A percentile compares a stretch with the other conserved stretches of the same genome.
Conservation (phyloP, 768 basidiomycete genomes). For the Kwoniella botswanensis region DNA sequence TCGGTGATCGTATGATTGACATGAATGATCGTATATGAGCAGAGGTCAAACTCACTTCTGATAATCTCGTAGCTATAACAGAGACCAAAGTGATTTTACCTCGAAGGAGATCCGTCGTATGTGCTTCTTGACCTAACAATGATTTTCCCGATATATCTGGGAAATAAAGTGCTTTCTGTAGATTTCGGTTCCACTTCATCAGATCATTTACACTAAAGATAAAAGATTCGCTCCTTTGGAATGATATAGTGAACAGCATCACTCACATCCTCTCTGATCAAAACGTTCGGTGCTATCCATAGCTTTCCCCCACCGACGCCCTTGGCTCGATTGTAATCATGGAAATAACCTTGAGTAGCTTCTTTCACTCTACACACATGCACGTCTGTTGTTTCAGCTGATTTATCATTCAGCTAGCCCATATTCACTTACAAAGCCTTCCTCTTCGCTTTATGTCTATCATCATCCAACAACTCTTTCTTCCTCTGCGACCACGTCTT, state of each 20-base stretch:
- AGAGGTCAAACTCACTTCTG: slow-evolving; percentile 67
- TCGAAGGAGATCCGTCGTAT: slow-evolving; percentile 77
- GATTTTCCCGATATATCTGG: slow-evolving; percentile 81
- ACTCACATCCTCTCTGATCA: slow-evolving; percentile 87
- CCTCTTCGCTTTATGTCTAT: slow-evolving; percentile 72
- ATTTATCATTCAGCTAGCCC: too few relatives aligned
- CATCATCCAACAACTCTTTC: slow-evolving; percentile 73
- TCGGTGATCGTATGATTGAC: too few relatives aligned
- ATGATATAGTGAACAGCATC: background rate
- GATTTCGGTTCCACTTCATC: background rate
- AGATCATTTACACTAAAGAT: background rate
- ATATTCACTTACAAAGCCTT: slow-evolving; percentile 57
- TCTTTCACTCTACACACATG: slow-evolving; percentile 61
- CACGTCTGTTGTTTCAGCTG: too few relatives aligned
- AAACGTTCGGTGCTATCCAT: slow-evolving; percentile 86
- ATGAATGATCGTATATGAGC: too few relatives aligned
- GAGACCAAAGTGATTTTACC: slow-evolving; percentile 79
- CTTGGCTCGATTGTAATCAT: slow-evolving; percentile 79
- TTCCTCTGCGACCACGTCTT: slow-evolving; percentile 69
- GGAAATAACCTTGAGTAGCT: slow-evolving; percentile 81
- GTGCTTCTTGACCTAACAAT: slow-evolving; percentile 65
- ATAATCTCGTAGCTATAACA: slow-evolving; percentile 83
- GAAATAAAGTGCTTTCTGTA: slow-evolving; percentile 86
- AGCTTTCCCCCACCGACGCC: slow-evolving; percentile 83
- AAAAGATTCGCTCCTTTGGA: background rate